Conservation (phyloP, 2,329 filamentous ascomycete genomes). For the Chaetomiaceae sp. region DNA sequence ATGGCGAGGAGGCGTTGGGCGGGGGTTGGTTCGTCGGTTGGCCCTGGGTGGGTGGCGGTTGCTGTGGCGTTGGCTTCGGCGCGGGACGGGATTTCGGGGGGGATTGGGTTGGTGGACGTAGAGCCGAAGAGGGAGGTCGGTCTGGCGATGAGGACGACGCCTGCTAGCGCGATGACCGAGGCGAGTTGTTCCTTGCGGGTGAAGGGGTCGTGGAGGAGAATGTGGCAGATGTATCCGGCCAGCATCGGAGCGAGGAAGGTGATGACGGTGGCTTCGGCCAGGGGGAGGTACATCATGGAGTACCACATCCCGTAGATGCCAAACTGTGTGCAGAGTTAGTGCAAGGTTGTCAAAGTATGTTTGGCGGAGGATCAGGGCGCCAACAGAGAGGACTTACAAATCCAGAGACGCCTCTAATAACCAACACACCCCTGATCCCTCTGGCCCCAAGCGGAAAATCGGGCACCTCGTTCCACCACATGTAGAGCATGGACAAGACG, state of each 20-base stretch:
- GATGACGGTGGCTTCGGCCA: conserved; percentile 85
- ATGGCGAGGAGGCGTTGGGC: conserved; percentile 67
- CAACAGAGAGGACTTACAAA: conserved; percentile 31
- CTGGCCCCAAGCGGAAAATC: conserved; percentile 66
- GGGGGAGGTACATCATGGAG: conserved; percentile 67
- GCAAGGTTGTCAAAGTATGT: conserved; percentile 35
- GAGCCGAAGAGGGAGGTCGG: conserved; percentile 44
- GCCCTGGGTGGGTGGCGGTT: not conserved
- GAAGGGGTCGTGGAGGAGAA: conserved; percentile 71
- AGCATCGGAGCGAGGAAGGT: conserved; percentile 80
- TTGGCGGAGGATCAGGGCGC: not conserved
- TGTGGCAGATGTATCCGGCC: conserved; percentile 73
- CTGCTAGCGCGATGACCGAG: conserved; percentile 67
- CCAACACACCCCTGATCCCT: conserved; percentile 63
- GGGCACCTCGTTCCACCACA: conserved; percentile 65
- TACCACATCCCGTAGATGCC: conserved; percentile 75
- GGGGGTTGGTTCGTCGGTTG: conserved; percentile 45
- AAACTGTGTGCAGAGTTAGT: conserved; percentile 37
- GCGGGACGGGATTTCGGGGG: not conserved
- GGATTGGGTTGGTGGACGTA: not conserved
- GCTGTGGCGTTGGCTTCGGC: not conserved
- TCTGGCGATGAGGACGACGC: conserved; percentile 78
- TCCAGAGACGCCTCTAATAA: conserved; percentile 66
- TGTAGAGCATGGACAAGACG: conserved; percentile 63
- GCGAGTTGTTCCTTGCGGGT: conserved; percentile 73